phyloP scores from a whole-genome alignment of 257 asterid species.

The Verbascum thapsus region DNA sequence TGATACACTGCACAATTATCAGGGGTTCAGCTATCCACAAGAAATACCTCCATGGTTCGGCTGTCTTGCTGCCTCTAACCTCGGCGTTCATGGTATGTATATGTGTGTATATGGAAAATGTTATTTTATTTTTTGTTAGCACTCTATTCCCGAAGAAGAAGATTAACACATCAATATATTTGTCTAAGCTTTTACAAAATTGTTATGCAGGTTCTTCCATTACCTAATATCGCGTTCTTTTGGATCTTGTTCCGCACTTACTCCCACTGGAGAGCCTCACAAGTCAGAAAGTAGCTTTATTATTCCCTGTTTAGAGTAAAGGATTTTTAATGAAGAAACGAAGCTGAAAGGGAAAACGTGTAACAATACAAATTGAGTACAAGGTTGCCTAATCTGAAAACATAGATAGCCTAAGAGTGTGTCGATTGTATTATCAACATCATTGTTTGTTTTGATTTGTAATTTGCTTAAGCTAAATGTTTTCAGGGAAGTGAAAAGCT shows the following conservation, averaged over 20 bases:
- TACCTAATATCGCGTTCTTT: constrained; percentile 95
- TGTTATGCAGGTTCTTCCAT: constrained; percentile 76
- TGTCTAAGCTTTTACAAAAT: constrained; percentile 6
- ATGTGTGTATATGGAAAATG: background rate
- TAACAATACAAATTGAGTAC: no score
- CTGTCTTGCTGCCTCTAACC: constrained; percentile 75
- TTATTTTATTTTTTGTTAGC: background rate
- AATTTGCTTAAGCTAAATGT: no score
- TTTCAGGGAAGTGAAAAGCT: no score
- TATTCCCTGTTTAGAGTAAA: background rate
- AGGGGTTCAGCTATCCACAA: constrained; percentile 91
- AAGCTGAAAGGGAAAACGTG: no score
- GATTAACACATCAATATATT: background rate
- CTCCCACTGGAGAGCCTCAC: constrained; percentile 98
- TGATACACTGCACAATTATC: no score
- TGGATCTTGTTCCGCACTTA: constrained; percentile 94
- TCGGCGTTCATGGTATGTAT: constrained; percentile 72
- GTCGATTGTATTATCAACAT: no score
- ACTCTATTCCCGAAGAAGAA: background rate
- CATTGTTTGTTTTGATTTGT: no score
- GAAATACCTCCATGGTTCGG: constrained; percentile 81
- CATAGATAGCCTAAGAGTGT: no score
- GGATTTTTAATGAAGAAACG: no score
- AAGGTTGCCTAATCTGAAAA: no score
- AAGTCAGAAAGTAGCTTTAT: constrained; percentile 48